Evolutionary conservation across 441 rosid genomes (phyloP), one percentile per base, ranked within the genome.

Genomic region (Hura crepitans): DNA sequence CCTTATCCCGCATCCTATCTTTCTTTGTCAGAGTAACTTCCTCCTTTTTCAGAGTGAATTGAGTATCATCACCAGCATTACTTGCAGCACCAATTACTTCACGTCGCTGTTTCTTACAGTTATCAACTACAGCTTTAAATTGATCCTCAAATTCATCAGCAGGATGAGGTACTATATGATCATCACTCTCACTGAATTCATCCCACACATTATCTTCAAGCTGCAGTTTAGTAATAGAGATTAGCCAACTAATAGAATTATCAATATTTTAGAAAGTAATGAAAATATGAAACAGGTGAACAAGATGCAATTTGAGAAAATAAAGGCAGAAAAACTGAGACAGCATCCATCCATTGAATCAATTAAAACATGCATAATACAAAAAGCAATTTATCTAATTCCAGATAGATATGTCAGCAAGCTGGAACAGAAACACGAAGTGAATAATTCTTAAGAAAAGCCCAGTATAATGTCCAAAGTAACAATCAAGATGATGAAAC

Each of bases 141-240:
- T 72, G 85, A 80, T 72, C 68, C 50, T 62, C 73, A 80, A 76
- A 42, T 69, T 80, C 80, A 66, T 71, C 74, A 37, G 45, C 56
- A 11, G 88, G 78, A 78, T 75, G 82, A 62, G 93, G 98, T 65
- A 90, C 97, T 81, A 84, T 83, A 80, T 87, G 92, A 82, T 90
- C 93, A 71, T 81, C 92, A 58, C 69, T 81, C 50, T 70, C 82
- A 63, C 79, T 76, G 75, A 83, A 86, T 60, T 84, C 92, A 69
- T 77, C 86, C 78, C 84, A 86, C 60, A 72, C 78, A 71, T 84
- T 82, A 78, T 83, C 83, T 72, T 83, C 86, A 65, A 83, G 83
- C 98, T 93, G 92, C 58, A 75, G 74, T 61, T 60, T 45, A 77
- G 57, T 13, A 31, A 69, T 12, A 58, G 66, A 67, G 64, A 28